A percentile compares a stretch with the other conserved stretches of the same genome.
Conservation (phyloP, 2,329 filamentous ascomycete genomes). For the Fusarium multiceps region DNA sequence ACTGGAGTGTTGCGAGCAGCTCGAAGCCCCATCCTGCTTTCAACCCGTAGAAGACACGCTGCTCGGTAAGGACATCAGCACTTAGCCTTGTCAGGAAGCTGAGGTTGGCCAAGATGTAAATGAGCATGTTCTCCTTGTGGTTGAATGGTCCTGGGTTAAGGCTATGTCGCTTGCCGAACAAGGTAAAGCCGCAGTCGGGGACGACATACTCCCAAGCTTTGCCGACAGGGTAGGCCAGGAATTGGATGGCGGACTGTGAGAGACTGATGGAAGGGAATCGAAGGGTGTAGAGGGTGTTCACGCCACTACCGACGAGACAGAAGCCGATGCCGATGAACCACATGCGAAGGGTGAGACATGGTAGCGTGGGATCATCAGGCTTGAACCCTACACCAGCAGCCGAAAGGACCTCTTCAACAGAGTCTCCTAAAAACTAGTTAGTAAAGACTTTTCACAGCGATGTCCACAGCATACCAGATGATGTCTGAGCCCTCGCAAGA, state of each 20-base stretch:
- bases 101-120: conserved; percentile 67
- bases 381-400: conserved; percentile 48
- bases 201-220: conserved; percentile 51
- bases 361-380: conserved; percentile 44
- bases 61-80: conserved; percentile 51
- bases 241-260: conserved; percentile 53
- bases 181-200: conserved; percentile 47
- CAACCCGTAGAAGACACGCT: conserved; percentile 57
- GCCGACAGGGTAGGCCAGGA: conserved; percentile 58
- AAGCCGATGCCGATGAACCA: conserved; percentile 54
- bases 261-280: conserved; percentile 49
- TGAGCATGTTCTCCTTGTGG: conserved; percentile 63
- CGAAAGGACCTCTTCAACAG: conserved; percentile 43
- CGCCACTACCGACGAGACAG: conserved; percentile 51
- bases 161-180: conserved; percentile 43
- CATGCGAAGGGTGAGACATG: conserved; percentile 54
- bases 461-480: neutral
- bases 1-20: conserved; percentile 59
- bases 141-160: conserved; percentile 56
- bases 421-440: conserved; percentile 3
- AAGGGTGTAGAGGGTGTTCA: conserved; percentile 58
- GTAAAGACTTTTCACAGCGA: neutral
- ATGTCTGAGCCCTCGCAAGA: conserved; percentile 13
- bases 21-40: conserved; percentile 61
- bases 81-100: conserved; percentile 56